Evolutionary conservation across 306 rosid species (phyloP), one percentile per base, ranked within the genome.

Genomic region (Cotoneaster glaucophyllus): DNA sequence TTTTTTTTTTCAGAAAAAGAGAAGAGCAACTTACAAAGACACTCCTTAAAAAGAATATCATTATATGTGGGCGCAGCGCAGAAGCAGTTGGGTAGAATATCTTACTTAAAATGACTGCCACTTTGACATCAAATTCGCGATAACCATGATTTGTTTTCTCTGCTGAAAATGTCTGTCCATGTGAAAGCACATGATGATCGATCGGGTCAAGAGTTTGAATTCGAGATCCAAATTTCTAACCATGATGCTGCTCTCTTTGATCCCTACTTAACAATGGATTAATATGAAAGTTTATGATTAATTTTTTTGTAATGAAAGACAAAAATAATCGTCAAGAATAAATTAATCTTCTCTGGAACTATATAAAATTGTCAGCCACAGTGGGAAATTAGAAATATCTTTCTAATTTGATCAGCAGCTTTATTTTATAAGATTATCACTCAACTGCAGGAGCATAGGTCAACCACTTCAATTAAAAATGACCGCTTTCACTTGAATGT

Each of bases 151-250:
- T 61, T 79, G 87, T 85, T 77, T 52, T 74, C 64, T 81, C 74
- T 70, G 76, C 73, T 67, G 66, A 76, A 74, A 69, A 79, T 45
- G 77, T 61, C 19, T 25, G 75, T 67, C 72, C 90, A 87, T 84
- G 93, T 88, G 89, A 78, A 58, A 21, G 77, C 90, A 86, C 88
- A 83, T 86, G 92, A 77, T 18, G 8, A 24, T 61, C 41, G 39
- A 67, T 62, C 19, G 24, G 17, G 13, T 0, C 25, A 12, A 31
- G 31, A 13, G 17, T 79, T 57, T 67, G 66, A 24, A 72, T 77
- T 79, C 32, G 69, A 70, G 81, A 82, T 74, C 61, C 85, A 86
- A 77, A 84, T 73, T 77, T 19, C 21, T 57, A 48, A 4, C 4
- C 54, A 15, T 48, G 54, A 48, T 15, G 54, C 54, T 15, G 54